Percentiles rank a stretch among this genome's conserved stretches.
phyloP scores from a whole-genome alignment of 106 monocot species.

The Ottelia alismoides region DNA sequence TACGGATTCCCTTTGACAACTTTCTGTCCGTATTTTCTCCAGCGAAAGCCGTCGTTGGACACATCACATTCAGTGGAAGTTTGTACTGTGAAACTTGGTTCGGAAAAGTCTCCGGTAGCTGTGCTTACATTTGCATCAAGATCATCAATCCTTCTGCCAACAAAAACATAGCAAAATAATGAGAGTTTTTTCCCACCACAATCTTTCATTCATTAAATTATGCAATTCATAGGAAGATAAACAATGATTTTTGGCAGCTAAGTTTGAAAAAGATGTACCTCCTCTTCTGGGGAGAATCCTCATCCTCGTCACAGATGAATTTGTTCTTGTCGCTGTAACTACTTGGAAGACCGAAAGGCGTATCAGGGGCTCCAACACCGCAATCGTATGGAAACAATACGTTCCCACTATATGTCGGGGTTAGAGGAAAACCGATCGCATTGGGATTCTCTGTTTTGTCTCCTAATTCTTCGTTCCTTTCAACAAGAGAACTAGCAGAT shows the following conservation, averaged over 20 bases:
- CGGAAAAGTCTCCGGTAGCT: not conserved
- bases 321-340: conserved; percentile 5
- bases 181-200: too few relatives aligned
- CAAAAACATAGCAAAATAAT: not conserved
- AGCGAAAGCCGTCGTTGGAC: conserved; percentile 57
- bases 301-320: not conserved
- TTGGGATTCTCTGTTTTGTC: conserved; percentile 3
- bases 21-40: conserved; percentile 91
- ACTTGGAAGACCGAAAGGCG: conserved; percentile 1
- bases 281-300: too few relatives aligned
- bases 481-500: not conserved
- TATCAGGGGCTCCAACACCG: not conserved
- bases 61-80: conserved; percentile 19
- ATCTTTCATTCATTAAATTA: too few relatives aligned
- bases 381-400: not conserved
- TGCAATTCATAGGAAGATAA: too few relatives aligned
- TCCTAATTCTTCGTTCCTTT: conserved; percentile 6
- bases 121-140: conserved; percentile 2
- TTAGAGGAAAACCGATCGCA: conserved; percentile 1
- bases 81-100: conserved; percentile 9
- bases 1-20: conserved; percentile 75
- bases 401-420: conserved; percentile 4
- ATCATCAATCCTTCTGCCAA: conserved; percentile 27
- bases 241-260: too few relatives aligned
- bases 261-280: too few relatives aligned